These are phyloP conservation scores for Solanum virginianum DNA, from an alignment of 257 asterid species.

Conservation along the genomic window DNA sequence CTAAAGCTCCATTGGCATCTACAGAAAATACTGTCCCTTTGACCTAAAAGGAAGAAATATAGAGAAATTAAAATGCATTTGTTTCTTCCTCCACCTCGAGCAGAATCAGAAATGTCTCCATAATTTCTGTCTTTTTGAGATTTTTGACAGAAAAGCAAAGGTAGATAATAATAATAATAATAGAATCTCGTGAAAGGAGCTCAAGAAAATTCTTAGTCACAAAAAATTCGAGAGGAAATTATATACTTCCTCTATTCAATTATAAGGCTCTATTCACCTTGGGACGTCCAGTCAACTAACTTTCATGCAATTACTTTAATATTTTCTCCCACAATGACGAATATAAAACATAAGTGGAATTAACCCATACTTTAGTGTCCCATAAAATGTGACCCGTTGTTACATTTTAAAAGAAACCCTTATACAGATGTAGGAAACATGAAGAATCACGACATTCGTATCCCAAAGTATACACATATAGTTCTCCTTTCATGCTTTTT, in stretches of 20 bases:
- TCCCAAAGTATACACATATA: background rate
- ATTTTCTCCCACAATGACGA: background rate
- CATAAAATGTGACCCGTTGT: background rate
- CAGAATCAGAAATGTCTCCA: background rate
- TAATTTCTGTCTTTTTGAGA: background rate
- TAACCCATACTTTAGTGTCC: background rate
- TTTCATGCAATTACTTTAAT: background rate
- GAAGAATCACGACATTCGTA: background rate
- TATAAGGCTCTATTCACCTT: background rate
- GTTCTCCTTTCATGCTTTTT: background rate
- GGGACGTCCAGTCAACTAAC: background rate
- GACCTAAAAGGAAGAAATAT: conserved; percentile 29
- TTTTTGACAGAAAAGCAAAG: background rate
- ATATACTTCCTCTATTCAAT: background rate
- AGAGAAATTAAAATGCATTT: background rate
- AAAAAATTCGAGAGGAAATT: background rate
- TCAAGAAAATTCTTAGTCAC: background rate
- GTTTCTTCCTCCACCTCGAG: background rate
- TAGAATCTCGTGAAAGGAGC: background rate
- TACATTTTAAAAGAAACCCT: background rate
- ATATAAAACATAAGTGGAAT: background rate
- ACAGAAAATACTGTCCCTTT: conserved; percentile 64
- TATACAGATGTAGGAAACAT: background rate
- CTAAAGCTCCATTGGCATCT: conserved; percentile 83
- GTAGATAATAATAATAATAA: background rate